Base-by-base conservation (phyloP, 2,329 filamentous ascomycete genomes). In the Apiospora arundinis region DNA sequence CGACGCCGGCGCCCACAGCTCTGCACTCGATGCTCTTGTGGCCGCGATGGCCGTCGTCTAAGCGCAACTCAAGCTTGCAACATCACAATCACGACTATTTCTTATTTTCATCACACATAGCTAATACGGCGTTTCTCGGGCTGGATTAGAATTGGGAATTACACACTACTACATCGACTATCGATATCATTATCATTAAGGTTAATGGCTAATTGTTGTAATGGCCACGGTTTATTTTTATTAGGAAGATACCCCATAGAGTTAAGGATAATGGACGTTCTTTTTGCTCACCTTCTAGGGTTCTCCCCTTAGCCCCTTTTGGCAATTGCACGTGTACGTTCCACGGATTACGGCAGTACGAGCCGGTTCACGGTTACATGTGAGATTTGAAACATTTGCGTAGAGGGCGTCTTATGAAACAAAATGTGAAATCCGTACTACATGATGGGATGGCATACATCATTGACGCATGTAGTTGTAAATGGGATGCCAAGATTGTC, bases 1-100 rank as follows among this genome's bases (percentile, higher is more conserved):
- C 18, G 76, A 71, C 37, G 78, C 78, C 14, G 75, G 75, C 60
- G 77, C 78, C 12, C 77, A 80, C 21, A 78, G 77, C 71, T 79
- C 78, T 44, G 78, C 79, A 18, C 69, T 79, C 37, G 78, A 80
- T 69, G 75, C 74, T 9, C 72, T 79, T 21, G 75, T 79, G 42
- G 78, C 76, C 25, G 78, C 78, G 23, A 72, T 76, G 28, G 76
- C 73, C 28, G 75, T 77, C 37, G 74, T 77, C n/a, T 79, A 69
- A 73, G 65, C 65, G 40, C 40, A 46, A 40, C 12, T 2, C 60
- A 18, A 60, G 52, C 69, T 56, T 42, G 49, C 25, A 25, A 56
- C 49, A 32, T 56, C 5, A 18, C 49, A 56, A 40, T 23, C 21
- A 14, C 18, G 28, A n/a, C 18, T 14, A 14, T 40, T 37, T 40